These are phyloP conservation scores for Botryotinia convoluta DNA, from an alignment of 2,329 filamentous ascomycete species.

Conservation along the genomic window DNA sequence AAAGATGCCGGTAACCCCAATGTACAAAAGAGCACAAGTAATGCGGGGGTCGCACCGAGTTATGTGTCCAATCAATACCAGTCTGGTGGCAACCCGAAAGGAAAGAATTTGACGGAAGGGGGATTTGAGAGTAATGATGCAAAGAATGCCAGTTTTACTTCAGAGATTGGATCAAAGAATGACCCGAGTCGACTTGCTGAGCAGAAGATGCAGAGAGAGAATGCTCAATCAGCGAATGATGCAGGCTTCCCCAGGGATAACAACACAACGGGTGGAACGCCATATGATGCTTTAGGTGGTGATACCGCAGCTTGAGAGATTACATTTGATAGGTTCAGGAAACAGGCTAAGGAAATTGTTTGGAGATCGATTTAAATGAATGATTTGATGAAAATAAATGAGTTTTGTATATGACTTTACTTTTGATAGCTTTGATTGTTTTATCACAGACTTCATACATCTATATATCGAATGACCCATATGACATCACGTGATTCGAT, in stretches of 20 bases:
- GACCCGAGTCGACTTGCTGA: conserved; percentile 50
- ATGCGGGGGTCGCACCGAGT: conserved; percentile 29
- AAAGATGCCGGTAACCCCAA: conserved; percentile 21
- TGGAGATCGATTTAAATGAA: background rate
- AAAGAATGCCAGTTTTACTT: conserved; percentile 37
- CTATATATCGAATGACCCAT: too few relatives aligned
- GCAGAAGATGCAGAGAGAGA: conserved; percentile 40
- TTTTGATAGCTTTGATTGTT: background rate
- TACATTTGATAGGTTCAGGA: too few relatives aligned
- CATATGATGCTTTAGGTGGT: conserved; percentile 8
- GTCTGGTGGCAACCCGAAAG: conserved; percentile 30
- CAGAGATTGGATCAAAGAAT: conserved; percentile 47
- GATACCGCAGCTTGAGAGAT: conserved; percentile 8
- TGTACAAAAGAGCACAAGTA: conserved; percentile 16
- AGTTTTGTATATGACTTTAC: background rate
- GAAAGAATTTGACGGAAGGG: conserved; percentile 36
- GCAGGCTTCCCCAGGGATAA: conserved; percentile 30
- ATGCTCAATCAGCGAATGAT: conserved; percentile 27
- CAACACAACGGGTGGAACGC: conserved; percentile 18
- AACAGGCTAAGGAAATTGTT: background rate
- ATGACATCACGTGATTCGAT: background rate
- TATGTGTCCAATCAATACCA: conserved; percentile 34
- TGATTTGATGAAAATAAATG: background rate
- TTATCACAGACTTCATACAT: background rate
- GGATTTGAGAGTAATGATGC: conserved; percentile 31